phyloP scores from a whole-genome alignment of 2,329 filamentous ascomycete species.

The Talaromyces sp. region DNA sequence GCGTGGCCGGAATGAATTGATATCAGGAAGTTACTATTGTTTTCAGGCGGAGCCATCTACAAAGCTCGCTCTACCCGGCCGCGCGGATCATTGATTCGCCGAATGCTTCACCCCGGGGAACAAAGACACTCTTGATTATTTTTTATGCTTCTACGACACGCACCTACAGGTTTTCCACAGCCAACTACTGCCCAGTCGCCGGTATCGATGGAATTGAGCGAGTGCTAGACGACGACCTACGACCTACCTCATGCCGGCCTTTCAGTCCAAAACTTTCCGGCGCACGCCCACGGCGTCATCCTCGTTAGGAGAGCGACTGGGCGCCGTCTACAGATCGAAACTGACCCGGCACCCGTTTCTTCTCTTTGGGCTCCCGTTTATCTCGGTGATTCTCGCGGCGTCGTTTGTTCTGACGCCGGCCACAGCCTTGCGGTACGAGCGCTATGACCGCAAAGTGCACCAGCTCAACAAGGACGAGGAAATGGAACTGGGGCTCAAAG shows the following conservation, averaged over 20 bases:
- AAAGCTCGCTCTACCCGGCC: neutral
- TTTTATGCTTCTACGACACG: neutral
- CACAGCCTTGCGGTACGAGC: constrained; percentile 88
- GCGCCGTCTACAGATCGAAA: constrained; percentile 68
- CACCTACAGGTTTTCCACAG: neutral
- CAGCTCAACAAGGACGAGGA: constrained; percentile 83
- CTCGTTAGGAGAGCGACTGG: constrained; percentile 63
- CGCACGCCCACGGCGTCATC: constrained; percentile 44
- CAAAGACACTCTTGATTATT: neutral
- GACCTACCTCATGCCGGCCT: constrained; percentile 51
- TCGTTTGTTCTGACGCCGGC: constrained; percentile 94
- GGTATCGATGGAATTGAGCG: neutral
- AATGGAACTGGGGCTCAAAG: constrained; percentile 67
- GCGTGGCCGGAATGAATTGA: neutral
- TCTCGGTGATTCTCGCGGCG: constrained; percentile 81
- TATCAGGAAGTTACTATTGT: neutral
- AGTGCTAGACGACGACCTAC: neutral
- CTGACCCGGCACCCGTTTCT: constrained; percentile 80
- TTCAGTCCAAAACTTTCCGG: constrained; percentile 68
- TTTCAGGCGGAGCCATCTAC: neutral
- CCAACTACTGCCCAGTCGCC: neutral
- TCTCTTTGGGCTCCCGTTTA: constrained; percentile 90
- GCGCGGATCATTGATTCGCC: constrained; percentile 3
- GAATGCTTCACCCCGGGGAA: neutral
- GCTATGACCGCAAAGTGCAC: constrained; percentile 82